Percentiles rank a stretch among this genome's conserved stretches.
Evolutionary conservation across 2,329 filamentous ascomycete species (phyloP).

Genomic region (Ophiostoma triangulosporum): DNA sequence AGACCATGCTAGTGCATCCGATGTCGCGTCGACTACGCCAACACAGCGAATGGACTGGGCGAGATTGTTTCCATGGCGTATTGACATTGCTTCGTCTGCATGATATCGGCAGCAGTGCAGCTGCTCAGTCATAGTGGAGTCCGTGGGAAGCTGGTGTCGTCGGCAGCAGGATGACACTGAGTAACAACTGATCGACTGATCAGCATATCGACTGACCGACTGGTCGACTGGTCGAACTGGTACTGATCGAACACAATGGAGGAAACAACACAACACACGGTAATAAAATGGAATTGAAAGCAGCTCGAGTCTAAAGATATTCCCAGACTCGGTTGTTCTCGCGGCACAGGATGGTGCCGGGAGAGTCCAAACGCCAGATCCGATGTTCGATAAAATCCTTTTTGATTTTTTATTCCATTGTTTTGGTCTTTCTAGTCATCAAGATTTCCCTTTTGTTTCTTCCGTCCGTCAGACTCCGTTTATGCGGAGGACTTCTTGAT

Average conservation of each 20-base stretch:
- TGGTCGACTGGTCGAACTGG: too few relatives aligned
- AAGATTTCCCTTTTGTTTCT: background rate
- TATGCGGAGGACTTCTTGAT: constrained; percentile 40
- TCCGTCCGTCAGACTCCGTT: constrained; percentile 13
- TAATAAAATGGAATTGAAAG: background rate
- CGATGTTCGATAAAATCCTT: background rate
- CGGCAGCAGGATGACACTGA: too few relatives aligned
- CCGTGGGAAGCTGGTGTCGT: too few relatives aligned
- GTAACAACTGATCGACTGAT: too few relatives aligned
- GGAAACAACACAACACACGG: background rate
- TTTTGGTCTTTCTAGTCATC: background rate
- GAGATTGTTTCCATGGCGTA: too few relatives aligned
- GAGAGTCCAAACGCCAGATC: background rate
- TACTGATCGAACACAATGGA: background rate
- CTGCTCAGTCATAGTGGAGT: too few relatives aligned
- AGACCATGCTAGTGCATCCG: too few relatives aligned
- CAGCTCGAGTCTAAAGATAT: background rate
- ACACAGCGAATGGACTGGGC: too few relatives aligned
- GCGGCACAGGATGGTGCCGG: background rate
- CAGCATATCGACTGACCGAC: too few relatives aligned
- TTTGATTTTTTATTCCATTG: background rate
- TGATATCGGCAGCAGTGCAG: too few relatives aligned
- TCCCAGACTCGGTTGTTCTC: background rate
- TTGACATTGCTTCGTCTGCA: too few relatives aligned
- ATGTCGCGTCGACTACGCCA: too few relatives aligned